A percentile compares a stretch with the other conserved stretches of the same genome.
Conservation (phyloP, 2,329 filamentous ascomycete genomes). For the Aspergillus sp. region DNA sequence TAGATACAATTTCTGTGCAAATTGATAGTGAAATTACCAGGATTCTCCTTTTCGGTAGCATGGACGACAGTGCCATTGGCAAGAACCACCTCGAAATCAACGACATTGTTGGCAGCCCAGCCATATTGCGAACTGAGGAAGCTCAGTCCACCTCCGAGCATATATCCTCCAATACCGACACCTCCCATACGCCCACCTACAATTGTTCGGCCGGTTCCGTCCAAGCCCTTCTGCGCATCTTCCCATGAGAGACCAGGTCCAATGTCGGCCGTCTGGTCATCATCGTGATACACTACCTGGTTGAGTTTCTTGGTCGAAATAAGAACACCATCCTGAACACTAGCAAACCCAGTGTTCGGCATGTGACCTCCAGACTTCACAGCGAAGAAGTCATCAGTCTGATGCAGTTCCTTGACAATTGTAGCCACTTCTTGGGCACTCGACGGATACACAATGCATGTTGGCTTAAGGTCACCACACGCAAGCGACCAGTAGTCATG, state of each 20-base stretch:
- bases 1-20: not conserved
- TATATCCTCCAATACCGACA: conserved; percentile 43
- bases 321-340: conserved; percentile 39
- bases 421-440: conserved; percentile 47
- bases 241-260: conserved; percentile 33
- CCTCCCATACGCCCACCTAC: conserved; percentile 44
- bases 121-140: conserved; percentile 48
- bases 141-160: conserved; percentile 40
- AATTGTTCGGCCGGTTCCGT: conserved; percentile 25
- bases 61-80: conserved; percentile 41
- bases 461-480: conserved; percentile 38
- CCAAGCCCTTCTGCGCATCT: conserved; percentile 25
- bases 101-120: conserved; percentile 43
- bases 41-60: conserved; percentile 32
- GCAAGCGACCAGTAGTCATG: conserved; percentile 43
- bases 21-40: conserved; percentile 10
- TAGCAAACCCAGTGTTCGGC: conserved; percentile 42
- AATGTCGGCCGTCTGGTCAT: conserved; percentile 34
- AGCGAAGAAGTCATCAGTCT: conserved; percentile 47
- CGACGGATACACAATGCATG: conserved; percentile 44
- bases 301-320: conserved; percentile 42
- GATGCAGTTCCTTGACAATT: conserved; percentile 46
- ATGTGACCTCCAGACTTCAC: conserved; percentile 48
- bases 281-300: conserved; percentile 27
- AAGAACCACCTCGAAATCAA: conserved; percentile 44